Evolutionary conservation across 805 yeast genomes (phyloP), one percentile per base, ranked within the genome.

Genomic region (Spathaspora girioi): DNA sequence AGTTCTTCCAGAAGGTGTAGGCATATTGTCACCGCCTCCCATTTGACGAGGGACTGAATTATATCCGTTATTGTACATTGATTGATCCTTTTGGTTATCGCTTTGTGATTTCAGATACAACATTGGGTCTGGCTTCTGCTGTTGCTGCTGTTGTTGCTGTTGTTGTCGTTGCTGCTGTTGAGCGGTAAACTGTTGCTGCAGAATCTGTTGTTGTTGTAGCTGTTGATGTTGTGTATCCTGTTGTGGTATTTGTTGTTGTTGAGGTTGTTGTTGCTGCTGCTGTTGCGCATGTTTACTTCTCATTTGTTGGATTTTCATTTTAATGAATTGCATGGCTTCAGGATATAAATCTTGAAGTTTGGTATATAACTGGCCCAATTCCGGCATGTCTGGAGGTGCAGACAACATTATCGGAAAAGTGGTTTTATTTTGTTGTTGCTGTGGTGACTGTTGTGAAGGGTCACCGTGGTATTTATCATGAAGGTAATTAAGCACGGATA

Each of bases 351-450:
- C 76, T 56, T 76, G 79, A 26, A 77, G 64, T 46, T 70, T 67
- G n/a, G 69, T 68, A 60, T 81, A 81, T 41, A 76, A 69, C 38
- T 71, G 76, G 47, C 67, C 66, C 43, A 81, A 66, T 56, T 80
- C 85, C 0, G 84, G 83, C 67, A 80, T 70, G 44, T 79, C 84
- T 2, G 74, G 74, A 7, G 85, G 85, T 5, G 86, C 77, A 1
- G 79, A 67, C 52, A 80, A 71, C 41, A 81, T 77, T 29, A 76
- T 72, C 2, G 86, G 86, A 50, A 75, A 75, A 14, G 61, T 64
- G 47, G 61, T 59, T 54, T 66, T 63, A 43, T 64, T 67, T 32
- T 57, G 63, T 17, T 41, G 49, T 38, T 60, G 59, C n/a, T 41
- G 49, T 38, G 60, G 59, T 7, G 62, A 59, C 43, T 60, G 65